These are phyloP conservation scores for Ampelocalamus luodianensis DNA, from an alignment of 176 grass and related monocot species.

Conservation along the genomic window DNA sequence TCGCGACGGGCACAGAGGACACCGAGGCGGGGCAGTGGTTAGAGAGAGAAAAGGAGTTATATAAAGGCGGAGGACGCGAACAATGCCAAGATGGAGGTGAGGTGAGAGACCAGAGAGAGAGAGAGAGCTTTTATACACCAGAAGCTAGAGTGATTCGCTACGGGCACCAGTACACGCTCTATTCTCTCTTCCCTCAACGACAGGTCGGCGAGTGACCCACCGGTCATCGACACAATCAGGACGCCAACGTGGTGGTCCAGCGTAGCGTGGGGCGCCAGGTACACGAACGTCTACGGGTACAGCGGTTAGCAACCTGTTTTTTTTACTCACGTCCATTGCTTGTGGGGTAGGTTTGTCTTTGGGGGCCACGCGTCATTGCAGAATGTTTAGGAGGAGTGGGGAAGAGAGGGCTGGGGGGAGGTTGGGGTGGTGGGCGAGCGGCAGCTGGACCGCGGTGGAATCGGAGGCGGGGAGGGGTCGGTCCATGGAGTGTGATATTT, in stretches of 20 bases:
- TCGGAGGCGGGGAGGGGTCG: neutral
- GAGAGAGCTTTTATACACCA: neutral
- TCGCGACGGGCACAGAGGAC: slow-evolving; percentile 24
- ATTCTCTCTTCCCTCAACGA: neutral
- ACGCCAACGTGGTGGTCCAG: slow-evolving; percentile 39
- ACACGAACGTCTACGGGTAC: neutral
- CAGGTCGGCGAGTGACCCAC: neutral
- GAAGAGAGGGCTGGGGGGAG: too few relatives aligned
- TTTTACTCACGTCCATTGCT: neutral
- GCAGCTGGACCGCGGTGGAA: slow-evolving; percentile 1
- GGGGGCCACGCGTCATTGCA: neutral
- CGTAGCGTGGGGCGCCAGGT: neutral
- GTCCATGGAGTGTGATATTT: slow-evolving; percentile 39
- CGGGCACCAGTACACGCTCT: slow-evolving; percentile 19
- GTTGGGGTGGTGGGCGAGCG: slow-evolving; percentile 19
- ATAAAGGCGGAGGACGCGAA: slow-evolving; percentile 30
- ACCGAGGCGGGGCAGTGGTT: neutral
- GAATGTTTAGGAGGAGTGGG: accelerated
- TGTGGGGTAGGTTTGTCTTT: neutral
- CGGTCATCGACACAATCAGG: neutral
- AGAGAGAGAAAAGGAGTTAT: slow-evolving; percentile 26
- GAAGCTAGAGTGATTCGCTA: slow-evolving; percentile 9
- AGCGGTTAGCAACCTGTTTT: too few relatives aligned
- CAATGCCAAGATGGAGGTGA: slow-evolving; percentile 40
- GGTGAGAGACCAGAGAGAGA: neutral